phyloP scores from a whole-genome alignment of 2,329 filamentous ascomycete genomes.

The Annulohypoxylon truncatum region DNA sequence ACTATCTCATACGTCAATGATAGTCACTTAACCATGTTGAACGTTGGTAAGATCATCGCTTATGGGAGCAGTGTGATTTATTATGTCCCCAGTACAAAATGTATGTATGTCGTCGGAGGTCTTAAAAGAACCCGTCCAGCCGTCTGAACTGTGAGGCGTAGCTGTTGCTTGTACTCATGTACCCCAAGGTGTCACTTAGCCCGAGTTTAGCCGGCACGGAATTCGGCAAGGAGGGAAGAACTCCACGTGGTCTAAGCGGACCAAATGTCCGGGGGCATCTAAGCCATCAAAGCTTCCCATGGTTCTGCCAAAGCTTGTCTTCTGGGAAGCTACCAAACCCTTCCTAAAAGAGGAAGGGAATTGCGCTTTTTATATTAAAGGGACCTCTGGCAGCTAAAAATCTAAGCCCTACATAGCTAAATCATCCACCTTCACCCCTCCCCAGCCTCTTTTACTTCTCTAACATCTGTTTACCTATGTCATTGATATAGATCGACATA shows the following conservation, averaged over 20 bases:
- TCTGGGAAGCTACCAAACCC: neutral
- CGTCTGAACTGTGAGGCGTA: neutral
- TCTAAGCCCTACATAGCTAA: neutral
- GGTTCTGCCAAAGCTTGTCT: neutral
- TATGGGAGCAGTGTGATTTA: neutral
- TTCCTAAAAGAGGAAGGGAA: neutral
- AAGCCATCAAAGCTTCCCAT: neutral
- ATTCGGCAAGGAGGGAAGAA: conserved; percentile 2
- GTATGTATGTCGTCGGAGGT: too few relatives aligned
- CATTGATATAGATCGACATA: neutral
- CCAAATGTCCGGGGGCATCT: neutral
- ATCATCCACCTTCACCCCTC: neutral
- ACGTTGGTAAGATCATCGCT: neutral
- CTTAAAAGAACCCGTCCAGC: neutral
- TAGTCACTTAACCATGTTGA: neutral
- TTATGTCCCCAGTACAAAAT: neutral
- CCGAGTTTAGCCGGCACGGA: conserved; percentile 9
- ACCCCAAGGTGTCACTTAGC: neutral
- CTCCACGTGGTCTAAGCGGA: conserved; percentile 2
- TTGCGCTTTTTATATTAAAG: conserved; percentile 3
- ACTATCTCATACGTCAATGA: neutral
- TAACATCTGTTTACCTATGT: neutral
- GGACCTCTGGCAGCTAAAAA: neutral
- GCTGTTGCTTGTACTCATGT: neutral
- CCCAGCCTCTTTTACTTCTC: neutral